Base-by-base conservation (phyloP, 106 monocot genomes). In the Dendrobium chrysotoxum region DNA sequence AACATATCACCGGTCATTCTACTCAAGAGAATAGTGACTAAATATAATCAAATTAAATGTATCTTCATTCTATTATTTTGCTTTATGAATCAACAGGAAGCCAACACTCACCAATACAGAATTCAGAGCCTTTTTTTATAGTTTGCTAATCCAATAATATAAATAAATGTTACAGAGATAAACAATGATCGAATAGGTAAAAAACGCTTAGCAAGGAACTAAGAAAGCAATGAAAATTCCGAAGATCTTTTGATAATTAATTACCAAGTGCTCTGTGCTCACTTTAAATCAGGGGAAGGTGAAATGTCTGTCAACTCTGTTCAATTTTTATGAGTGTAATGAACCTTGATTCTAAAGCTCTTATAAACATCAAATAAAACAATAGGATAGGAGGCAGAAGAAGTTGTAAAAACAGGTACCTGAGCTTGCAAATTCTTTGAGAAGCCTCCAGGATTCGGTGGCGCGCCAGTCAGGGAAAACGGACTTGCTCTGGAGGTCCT, bases 381-480 rank as follows among this genome's bases (percentile, higher is more conserved):
- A 16, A 21, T 0, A 57, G 17, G 21, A 57, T 20, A 55, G 1
- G 57, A 57, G 57, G 18, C 57, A 20, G n/a, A 20, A 54, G 18
- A 18, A 18, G 53, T 54, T 12, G 53, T 12, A 54, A 28, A 23
- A 1, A 26, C 25, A 10, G n/a, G 64, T 65, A 96, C 95, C 93
- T 75, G 95, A 97, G 75, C 75, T 81, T 16, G 94, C 92, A 40
- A 97, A 88, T 28, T 94, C 94, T 83, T 97, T 97, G 80, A 94
- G 89, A 28, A 97, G 86, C 85, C 86, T 94, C 96, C 96, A 97
- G 21, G 96, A 97, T 54, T 92, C 78, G 4, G 92, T 92, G 65
- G 78, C 78, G 4, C 85, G 80, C 94, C 92, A 97, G 72, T 92
- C 92, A 11, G 64, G 23, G 80, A 96, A 79, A 53, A 92, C 65